These are phyloP conservation scores for Papiliotrema flavescens DNA, from an alignment of 1,284 basidiomycete genomes.

Conservation along the genomic window DNA sequence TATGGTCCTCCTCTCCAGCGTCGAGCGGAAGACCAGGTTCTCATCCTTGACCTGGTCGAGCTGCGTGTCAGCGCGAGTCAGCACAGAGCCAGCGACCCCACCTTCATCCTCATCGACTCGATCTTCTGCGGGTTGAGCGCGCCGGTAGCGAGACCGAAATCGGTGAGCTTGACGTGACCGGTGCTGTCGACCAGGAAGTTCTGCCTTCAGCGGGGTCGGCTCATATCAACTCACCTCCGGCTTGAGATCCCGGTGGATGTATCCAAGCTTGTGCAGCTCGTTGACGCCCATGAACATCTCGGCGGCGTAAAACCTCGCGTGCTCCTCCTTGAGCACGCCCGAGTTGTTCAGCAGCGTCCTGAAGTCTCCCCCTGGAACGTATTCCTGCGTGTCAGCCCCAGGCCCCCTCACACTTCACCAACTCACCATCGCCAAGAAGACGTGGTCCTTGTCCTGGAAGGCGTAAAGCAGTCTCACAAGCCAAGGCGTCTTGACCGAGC, in stretches of 20 bases:
- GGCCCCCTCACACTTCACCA: background rate
- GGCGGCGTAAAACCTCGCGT: constrained; percentile 88
- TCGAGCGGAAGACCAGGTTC: constrained; percentile 83
- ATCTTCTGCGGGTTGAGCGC: constrained; percentile 93
- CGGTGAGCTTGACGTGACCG: constrained; percentile 97
- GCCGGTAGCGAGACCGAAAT: constrained; percentile 96
- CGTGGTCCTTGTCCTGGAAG: constrained; percentile 82
- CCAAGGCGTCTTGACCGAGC: constrained; percentile 93
- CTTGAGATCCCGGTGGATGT: constrained; percentile 96
- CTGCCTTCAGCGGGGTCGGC: constrained; percentile 50
- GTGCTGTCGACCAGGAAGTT: constrained; percentile 95
- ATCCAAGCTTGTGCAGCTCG: constrained; percentile 89
- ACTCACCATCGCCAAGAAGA: constrained; percentile 83
- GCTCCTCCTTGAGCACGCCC: constrained; percentile 91
- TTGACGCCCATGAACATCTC: constrained; percentile 93
- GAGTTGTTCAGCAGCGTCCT: constrained; percentile 92
- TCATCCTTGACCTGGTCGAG: constrained; percentile 96
- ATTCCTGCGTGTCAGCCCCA: constrained; percentile 57
- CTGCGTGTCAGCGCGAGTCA: constrained; percentile 47
- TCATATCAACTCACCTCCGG: constrained; percentile 66
- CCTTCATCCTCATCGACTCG: constrained; percentile 89
- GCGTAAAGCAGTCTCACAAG: constrained; percentile 87
- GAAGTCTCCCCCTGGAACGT: constrained; percentile 94
- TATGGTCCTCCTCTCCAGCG: constrained; percentile 89
- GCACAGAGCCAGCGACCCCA: constrained; percentile 37